phyloP scores from a whole-genome alignment of 305 asterid genomes.

The Withania somnifera region DNA sequence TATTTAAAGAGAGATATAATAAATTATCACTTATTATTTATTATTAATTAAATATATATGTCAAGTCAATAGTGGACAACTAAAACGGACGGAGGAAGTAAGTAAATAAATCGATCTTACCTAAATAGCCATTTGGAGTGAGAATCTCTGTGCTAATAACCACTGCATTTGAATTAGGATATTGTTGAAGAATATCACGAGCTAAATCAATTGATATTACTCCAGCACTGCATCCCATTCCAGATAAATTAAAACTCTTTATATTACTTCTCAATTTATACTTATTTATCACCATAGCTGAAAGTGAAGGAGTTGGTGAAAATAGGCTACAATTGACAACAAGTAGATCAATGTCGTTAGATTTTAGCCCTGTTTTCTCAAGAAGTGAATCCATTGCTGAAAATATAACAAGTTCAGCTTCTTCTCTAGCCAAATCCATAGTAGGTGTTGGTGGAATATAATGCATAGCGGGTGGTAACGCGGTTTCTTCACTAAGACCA shows the following conservation, averaged over 20 bases:
- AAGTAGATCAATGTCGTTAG: conserved; percentile 13
- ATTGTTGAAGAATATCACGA: conserved; percentile 10
- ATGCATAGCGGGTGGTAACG: conserved; percentile 7
- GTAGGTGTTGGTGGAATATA: conserved; percentile 10
- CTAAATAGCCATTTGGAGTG: conserved; percentile 10
- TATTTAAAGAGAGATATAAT: too few relatives aligned
- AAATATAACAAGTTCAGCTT: conserved; percentile 17
- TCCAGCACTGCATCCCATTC: conserved; percentile 22
- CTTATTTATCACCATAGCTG: conserved; percentile 13
- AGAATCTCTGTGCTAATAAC: conserved; percentile 16
- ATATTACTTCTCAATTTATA: conserved; percentile 14
- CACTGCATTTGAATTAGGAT: conserved; percentile 14
- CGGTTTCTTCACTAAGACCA: conserved; percentile 19
- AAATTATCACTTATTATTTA: too few relatives aligned
- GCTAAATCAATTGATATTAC: conserved; percentile 14
- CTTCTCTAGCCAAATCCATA: conserved; percentile 7
- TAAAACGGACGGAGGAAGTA: too few relatives aligned
- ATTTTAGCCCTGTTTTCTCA: not conserved
- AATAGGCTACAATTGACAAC: conserved; percentile 12
- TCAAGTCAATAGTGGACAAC: too few relatives aligned
- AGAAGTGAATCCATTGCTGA: conserved; percentile 14
- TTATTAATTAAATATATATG: too few relatives aligned
- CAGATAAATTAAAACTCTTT: conserved; percentile 12
- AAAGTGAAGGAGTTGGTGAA: conserved; percentile 14
- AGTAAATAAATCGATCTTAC: not conserved